phyloP scores from a whole-genome alignment of 148 eudicot species.

The Rhododendron ovatum region DNA sequence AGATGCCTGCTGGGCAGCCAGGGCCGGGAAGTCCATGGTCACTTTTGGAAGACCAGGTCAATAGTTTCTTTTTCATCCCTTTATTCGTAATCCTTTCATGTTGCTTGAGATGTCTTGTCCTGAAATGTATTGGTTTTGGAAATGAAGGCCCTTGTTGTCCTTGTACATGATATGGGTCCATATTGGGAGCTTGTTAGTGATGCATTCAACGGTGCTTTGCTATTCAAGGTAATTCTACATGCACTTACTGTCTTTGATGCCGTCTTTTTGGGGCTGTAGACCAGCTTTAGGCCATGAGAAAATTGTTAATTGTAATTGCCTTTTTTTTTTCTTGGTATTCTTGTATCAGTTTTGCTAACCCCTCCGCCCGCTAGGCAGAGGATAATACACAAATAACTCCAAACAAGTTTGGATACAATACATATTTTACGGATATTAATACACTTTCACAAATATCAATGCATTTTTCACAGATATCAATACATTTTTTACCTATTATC shows the following conservation, averaged over 20 bases:
- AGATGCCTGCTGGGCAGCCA: constrained; percentile 60
- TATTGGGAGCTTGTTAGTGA: constrained; percentile 97
- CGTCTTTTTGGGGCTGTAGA: background rate
- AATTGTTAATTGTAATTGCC: background rate
- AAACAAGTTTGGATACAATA: too few relatives aligned
- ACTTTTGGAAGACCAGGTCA: constrained; percentile 86
- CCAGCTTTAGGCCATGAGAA: background rate
- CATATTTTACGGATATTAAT: too few relatives aligned
- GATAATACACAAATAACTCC: too few relatives aligned
- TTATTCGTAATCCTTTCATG: background rate
- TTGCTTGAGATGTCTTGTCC: constrained; percentile 7
- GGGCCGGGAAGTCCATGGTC: constrained; percentile 85
- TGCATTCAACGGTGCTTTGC: constrained; percentile 78
- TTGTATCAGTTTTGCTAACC: too few relatives aligned
- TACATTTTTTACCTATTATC: background rate
- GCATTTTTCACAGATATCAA: too few relatives aligned
- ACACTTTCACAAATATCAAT: too few relatives aligned
- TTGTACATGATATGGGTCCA: constrained; percentile 97
- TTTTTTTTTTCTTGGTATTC: background rate
- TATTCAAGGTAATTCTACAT: constrained; percentile 57
- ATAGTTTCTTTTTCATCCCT: background rate
- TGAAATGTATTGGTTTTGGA: constrained; percentile 16
- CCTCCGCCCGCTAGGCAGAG: too few relatives aligned
- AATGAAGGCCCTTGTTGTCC: constrained; percentile 89
- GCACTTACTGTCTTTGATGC: background rate